Evolutionary conservation across 768 basidiomycete species (phyloP).

Genomic region (Kwoniella dejecticola): DNA sequence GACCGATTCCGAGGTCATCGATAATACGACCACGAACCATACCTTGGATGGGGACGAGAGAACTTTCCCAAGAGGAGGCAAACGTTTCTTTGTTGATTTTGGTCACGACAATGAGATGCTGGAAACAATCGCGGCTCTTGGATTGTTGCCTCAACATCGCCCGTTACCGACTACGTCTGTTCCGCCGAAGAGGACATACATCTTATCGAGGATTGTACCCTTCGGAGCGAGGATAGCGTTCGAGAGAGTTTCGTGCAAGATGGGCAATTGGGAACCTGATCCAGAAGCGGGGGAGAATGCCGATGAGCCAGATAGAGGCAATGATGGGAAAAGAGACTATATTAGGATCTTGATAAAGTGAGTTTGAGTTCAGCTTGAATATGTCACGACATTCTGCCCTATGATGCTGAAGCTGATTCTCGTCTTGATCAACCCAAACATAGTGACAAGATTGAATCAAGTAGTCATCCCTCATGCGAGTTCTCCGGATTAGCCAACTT

Average conservation of each 20-base stretch:
- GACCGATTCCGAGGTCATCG: slow-evolving; percentile 65
- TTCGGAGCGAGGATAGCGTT: slow-evolving; percentile 75
- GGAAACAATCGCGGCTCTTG: slow-evolving; percentile 68
- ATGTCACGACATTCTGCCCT: too few relatives aligned
- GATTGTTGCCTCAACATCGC: slow-evolving; percentile 59
- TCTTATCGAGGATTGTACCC: slow-evolving; percentile 63
- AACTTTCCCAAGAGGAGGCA: slow-evolving; percentile 66
- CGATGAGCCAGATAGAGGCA: slow-evolving; percentile 17
- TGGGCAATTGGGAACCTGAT: slow-evolving; percentile 52
- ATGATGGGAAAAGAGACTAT: slow-evolving; percentile 57
- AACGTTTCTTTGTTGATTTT: slow-evolving; percentile 63
- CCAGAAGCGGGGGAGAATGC: slow-evolving; percentile 18
- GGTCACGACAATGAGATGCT: slow-evolving; percentile 85
- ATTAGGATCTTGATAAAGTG: slow-evolving; percentile 75
- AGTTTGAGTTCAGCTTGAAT: too few relatives aligned
- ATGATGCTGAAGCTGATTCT: slow-evolving; percentile 57
- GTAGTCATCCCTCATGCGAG: slow-evolving; percentile 43
- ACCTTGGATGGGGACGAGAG: slow-evolving; percentile 67
- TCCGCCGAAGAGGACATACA: slow-evolving; percentile 31
- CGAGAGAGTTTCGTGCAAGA: slow-evolving; percentile 62
- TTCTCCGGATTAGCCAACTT: slow-evolving; percentile 53
- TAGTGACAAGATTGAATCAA: slow-evolving; percentile 53
- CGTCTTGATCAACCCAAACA: neutral
- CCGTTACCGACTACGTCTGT: slow-evolving; percentile 28
- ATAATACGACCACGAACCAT: slow-evolving; percentile 73